A percentile compares a stretch with the other conserved stretches of the same genome.
Conservation (phyloP, 2,329 filamentous ascomycete genomes). For the Curvularia sp. region DNA sequence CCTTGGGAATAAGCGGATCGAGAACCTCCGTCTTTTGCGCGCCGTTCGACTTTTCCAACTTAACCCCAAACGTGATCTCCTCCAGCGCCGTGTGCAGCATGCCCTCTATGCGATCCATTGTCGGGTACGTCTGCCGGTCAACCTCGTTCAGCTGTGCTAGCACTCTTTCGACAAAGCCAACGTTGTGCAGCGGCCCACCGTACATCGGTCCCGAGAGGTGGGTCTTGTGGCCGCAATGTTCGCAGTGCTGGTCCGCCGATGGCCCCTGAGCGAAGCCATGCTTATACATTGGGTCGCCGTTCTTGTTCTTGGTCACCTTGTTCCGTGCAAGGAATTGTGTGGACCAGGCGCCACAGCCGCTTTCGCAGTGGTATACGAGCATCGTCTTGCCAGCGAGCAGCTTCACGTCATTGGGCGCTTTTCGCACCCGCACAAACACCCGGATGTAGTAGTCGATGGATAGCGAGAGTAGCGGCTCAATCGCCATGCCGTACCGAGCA, state of each 20-base stretch:
- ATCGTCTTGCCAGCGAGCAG: conserved; percentile 90
- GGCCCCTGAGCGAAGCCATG: conserved; percentile 77
- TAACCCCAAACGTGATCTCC: conserved; percentile 60
- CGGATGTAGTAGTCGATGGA: conserved; percentile 96
- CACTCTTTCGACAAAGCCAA: conserved; percentile 80
- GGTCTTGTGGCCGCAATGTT: conserved; percentile 85
- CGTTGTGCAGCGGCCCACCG: conserved; percentile 84
- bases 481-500: conserved; percentile 82
- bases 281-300: conserved; percentile 74
- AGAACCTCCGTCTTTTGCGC: conserved; percentile 32
- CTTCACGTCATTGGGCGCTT: conserved; percentile 85
- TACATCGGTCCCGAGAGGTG: conserved; percentile 96
- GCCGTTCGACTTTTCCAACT: conserved; percentile 27
- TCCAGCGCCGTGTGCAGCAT: conserved; percentile 91
- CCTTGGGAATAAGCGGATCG: conserved; percentile 51
- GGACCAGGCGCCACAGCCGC: conserved; percentile 89
- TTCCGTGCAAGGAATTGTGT: conserved; percentile 80
- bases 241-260: conserved; percentile 69
- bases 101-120: conserved; percentile 80
- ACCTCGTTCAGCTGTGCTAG: conserved; percentile 73
- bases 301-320: conserved; percentile 72
- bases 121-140: conserved; percentile 76
- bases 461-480: conserved; percentile 89
- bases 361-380: conserved; percentile 89
- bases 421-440: conserved; percentile 82